Conservation (phyloP, 2,329 filamentous ascomycete species). For the Arachnomyces sp. region DNA sequence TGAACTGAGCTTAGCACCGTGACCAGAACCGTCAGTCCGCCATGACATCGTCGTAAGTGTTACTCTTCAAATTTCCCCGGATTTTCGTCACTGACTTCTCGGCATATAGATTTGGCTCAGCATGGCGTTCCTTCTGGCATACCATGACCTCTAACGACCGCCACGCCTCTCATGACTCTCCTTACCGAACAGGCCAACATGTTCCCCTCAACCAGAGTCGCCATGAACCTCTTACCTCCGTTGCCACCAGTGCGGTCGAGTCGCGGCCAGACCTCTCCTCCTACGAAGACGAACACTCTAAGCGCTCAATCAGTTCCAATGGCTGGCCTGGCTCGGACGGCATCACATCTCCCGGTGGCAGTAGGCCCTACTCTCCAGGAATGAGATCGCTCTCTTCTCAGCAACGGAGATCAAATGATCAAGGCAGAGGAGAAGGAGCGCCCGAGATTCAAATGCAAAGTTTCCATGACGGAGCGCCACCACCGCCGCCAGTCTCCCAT, state of each 20-base stretch:
- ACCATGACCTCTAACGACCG: constrained; percentile 73
- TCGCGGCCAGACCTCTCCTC: constrained; percentile 77
- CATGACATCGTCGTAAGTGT: constrained; percentile 7
- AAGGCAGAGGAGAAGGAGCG: constrained; percentile 56
- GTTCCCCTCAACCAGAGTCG: constrained; percentile 78
- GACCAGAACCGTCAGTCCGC: background rate
- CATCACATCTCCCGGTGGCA: constrained; percentile 44
- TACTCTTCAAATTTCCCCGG: background rate
- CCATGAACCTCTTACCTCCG: constrained; percentile 73
- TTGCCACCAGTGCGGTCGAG: constrained; percentile 77
- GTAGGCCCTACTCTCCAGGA: constrained; percentile 79
- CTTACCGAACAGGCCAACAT: constrained; percentile 83
- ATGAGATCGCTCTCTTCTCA: constrained; percentile 70
- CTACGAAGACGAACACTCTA: constrained; percentile 65
- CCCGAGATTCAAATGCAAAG: constrained; percentile 95
- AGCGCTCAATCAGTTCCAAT: constrained; percentile 49
- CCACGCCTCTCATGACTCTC: constrained; percentile 85
- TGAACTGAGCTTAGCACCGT: no score
- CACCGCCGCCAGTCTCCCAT: constrained; percentile 76
- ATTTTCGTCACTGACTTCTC: constrained; percentile 5
- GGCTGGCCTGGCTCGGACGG: constrained; percentile 54
- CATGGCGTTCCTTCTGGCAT: constrained; percentile 93
- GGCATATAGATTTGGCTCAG: constrained; percentile 53
- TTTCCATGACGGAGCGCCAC: constrained; percentile 85
- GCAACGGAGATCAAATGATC: constrained; percentile 51